Evolutionary conservation across 1,284 basidiomycete genomes (phyloP), one percentile per base, ranked within the genome.

Genomic region (Cryptococcus amylolentus): DNA sequence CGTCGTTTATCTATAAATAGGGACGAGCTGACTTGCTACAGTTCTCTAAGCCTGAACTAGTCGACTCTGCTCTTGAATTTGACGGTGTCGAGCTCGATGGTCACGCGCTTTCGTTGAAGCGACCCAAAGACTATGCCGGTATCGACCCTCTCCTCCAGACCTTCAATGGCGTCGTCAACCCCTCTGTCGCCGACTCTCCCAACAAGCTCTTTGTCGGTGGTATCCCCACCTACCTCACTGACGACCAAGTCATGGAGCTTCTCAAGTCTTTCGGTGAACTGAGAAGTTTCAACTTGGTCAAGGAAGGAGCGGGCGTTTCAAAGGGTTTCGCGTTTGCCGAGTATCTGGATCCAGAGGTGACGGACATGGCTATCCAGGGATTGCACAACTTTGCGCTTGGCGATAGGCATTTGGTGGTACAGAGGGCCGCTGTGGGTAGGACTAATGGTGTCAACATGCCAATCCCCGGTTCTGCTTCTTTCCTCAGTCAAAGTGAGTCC

Each of bases 301-400:
- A 95, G 64, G 96, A 99, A 73, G 74, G 75, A 42, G 89, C 88
- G 60, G 89, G 89, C 43, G 80, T 85, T 27, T 94, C 90, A n/a
- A 97, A 96, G 89, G 96, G 96, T 61, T 98, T 97, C 77, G 96
- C 96, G 0, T 98, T 98, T 81, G 96, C 93, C 80, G 96, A 98
- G 82, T 99, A 98, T 76, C 87, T 89, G 56, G 96, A 99, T 73
- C 80, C 86, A 12, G 78, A 77, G 37, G 86, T 94, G 56, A 98
- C 96, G 49, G 94, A 98, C 63, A 85, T 97, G 61, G 96, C 96
- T 39, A 97, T 95, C 70, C 88, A 92, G 76, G 91, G 92, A 61
- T 83, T 99, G 57, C 94, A 96, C 76, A 92, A 92, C 55, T 98
- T 98, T 91, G 89, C 96, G 73, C 84, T 98, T 13, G 96, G 95